Conservation (phyloP, 106 monocot genomes). For the Acanthochlamys bracteata region DNA sequence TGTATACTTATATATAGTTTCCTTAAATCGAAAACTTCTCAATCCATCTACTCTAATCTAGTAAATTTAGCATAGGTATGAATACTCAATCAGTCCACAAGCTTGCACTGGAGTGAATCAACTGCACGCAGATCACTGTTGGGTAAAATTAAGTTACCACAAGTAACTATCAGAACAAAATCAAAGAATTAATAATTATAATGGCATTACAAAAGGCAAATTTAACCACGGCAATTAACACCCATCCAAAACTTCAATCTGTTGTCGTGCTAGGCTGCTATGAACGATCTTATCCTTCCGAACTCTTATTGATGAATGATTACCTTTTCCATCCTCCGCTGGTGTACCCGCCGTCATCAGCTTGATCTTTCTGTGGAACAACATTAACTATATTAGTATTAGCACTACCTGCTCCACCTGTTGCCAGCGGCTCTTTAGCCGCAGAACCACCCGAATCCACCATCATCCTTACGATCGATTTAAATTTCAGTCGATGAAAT, state of each 20-base stretch:
- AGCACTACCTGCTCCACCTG: no score
- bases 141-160: not conserved
- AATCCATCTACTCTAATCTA: no score
- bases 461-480: conserved; percentile 22
- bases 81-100: no score
- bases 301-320: not conserved
- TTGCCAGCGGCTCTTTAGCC: conserved; percentile 10
- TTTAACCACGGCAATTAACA: not conserved
- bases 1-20: no score
- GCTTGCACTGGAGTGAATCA: no score
- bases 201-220: not conserved
- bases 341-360: conserved; percentile 24
- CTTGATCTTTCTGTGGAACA: conserved; percentile 11
- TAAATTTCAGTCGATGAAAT: conserved; percentile 7
- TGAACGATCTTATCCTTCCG: not conserved
- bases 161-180: not conserved
- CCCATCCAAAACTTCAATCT: not conserved
- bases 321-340: conserved; percentile 51
- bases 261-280: not conserved
- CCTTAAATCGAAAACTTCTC: no score
- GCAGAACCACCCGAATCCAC: conserved; percentile 22
- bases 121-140: no score
- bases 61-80: no score
- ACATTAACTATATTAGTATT: conserved; percentile 17
- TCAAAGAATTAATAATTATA: not conserved